phyloP scores from a whole-genome alignment of 495 filamentous ascomycete genomes.

The Lasiosphaeria ovina region DNA sequence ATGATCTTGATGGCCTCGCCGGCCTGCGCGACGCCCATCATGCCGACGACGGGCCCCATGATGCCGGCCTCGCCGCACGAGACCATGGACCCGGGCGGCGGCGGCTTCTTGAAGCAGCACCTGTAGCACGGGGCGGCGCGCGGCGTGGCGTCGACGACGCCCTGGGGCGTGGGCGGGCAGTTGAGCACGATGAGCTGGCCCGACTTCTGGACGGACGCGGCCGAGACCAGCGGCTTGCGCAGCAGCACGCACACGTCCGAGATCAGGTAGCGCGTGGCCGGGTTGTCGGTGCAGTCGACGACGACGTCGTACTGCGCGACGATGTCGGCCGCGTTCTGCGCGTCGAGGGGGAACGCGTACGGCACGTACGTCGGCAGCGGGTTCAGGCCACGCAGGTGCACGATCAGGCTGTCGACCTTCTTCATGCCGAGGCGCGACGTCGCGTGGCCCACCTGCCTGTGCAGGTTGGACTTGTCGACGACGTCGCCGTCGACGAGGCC shows the following conservation, averaged over 20 bases:
- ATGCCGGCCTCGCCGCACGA: conserved; percentile 92
- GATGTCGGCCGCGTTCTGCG: conserved; percentile 61
- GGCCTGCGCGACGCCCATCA: conserved; percentile 91
- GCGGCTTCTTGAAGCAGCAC: conserved; percentile 86
- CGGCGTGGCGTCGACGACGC: conserved; percentile 27
- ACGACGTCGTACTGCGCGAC: conserved; percentile 75
- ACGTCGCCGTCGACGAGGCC: conserved; percentile 85
- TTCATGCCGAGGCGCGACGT: conserved; percentile 66
- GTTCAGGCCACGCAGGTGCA: conserved; percentile 66
- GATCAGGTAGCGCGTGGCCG: conserved; percentile 85
- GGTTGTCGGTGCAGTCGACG: conserved; percentile 93
- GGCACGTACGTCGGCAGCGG: conserved; percentile 61
- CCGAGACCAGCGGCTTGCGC: conserved; percentile 78
- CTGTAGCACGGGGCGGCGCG: conserved; percentile 77
- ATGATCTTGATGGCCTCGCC: conserved; percentile 86
- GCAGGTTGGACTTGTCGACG: conserved; percentile 88
- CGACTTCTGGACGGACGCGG: conserved; percentile 80
- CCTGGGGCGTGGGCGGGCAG: conserved; percentile 52
- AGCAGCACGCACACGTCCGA: conserved; percentile 83
- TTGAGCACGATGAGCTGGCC: conserved; percentile 89
- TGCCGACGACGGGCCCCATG: conserved; percentile 85
- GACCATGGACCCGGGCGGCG: conserved; percentile 71
- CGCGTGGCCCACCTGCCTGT: conserved; percentile 83
- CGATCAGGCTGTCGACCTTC: conserved; percentile 79
- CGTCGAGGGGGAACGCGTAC: conserved; percentile 59